Conservation (phyloP, 176 grass and related monocot species). For the Aechmea fasciata region DNA sequence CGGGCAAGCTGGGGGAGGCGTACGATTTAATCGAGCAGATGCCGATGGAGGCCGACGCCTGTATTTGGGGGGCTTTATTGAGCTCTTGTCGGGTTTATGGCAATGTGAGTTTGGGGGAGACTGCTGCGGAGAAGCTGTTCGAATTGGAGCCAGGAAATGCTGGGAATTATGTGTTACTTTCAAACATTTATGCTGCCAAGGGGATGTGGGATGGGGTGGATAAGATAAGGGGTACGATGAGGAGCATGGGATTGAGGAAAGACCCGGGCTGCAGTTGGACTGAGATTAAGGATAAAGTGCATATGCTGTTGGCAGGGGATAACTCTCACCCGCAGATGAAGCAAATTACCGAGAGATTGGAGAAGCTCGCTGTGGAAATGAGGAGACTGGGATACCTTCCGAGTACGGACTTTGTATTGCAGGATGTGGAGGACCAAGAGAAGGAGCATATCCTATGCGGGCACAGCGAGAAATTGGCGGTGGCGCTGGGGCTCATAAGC, state of each 20-base stretch:
- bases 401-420: conserved; percentile 60
- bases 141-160: conserved; percentile 53
- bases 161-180: conserved; percentile 70
- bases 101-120: conserved; percentile 43
- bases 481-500: conserved; percentile 54
- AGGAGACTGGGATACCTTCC: conserved; percentile 49
- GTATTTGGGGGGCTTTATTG: conserved; percentile 67
- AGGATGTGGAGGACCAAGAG: conserved; percentile 82
- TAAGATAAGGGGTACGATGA: conserved; percentile 50
- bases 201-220: conserved; percentile 60
- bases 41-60: conserved; percentile 48
- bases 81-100: conserved; percentile 51
- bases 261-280: conserved; percentile 74
- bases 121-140: conserved; percentile 57
- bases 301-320: conserved; percentile 63
- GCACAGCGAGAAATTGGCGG: conserved; percentile 72
- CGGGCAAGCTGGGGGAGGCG: conserved; percentile 50
- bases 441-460: conserved; percentile 59
- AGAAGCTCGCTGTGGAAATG: conserved; percentile 49
- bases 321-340: conserved; percentile 51
- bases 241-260: conserved; percentile 47
- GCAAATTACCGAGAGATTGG: conserved; percentile 43
- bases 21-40: conserved; percentile 55
- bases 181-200: conserved; percentile 74
- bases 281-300: conserved; percentile 66